Evolutionary conservation across 306 rosid genomes (phyloP).

Genomic region (Gynostemma pentaphyllum): DNA sequence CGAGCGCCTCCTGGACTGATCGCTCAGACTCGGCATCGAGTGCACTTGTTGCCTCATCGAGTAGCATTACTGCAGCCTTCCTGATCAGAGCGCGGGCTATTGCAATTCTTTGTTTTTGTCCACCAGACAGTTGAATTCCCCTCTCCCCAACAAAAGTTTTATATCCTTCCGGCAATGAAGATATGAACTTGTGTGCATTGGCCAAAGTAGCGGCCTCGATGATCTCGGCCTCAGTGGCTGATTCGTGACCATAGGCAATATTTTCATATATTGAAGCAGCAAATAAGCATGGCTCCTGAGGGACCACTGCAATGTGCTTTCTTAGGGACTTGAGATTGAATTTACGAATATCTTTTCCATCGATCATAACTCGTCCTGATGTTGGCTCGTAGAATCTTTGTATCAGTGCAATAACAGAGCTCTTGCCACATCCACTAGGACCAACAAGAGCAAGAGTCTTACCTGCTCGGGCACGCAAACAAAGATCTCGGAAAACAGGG

Average conservation of each 20-base stretch:
- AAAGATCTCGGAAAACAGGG: constrained; percentile 76
- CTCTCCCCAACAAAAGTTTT: constrained; percentile 91
- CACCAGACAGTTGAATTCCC: constrained; percentile 88
- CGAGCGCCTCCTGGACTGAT: constrained; percentile 91
- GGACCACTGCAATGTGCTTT: constrained; percentile 80
- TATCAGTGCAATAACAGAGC: constrained; percentile 75
- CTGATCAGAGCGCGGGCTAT: constrained; percentile 83
- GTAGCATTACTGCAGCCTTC: constrained; percentile 84
- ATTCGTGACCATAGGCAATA: constrained; percentile 87
- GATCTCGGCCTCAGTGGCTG: constrained; percentile 84
- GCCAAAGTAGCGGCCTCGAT: constrained; percentile 86
- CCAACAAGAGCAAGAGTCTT: constrained; percentile 97
- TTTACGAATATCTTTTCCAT: constrained; percentile 85
- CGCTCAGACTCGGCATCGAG: constrained; percentile 96
- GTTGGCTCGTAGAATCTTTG: constrained; percentile 91
- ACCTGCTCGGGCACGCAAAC: constrained; percentile 88
- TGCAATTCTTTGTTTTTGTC: constrained; percentile 92
- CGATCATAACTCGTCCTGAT: constrained; percentile 74
- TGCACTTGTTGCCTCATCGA: constrained; percentile 96
- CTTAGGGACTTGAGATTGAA: constrained; percentile 91
- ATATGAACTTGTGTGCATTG: constrained; percentile 84
- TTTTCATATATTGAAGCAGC: constrained; percentile 79
- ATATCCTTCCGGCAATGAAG: constrained; percentile 75
- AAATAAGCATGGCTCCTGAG: constrained; percentile 92
- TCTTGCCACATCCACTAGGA: constrained; percentile 97